Percentiles rank a stretch among this genome's conserved stretches.
phyloP scores from a whole-genome alignment of 169 alveolate species.

The Cryptosporidium bovis region DNA sequence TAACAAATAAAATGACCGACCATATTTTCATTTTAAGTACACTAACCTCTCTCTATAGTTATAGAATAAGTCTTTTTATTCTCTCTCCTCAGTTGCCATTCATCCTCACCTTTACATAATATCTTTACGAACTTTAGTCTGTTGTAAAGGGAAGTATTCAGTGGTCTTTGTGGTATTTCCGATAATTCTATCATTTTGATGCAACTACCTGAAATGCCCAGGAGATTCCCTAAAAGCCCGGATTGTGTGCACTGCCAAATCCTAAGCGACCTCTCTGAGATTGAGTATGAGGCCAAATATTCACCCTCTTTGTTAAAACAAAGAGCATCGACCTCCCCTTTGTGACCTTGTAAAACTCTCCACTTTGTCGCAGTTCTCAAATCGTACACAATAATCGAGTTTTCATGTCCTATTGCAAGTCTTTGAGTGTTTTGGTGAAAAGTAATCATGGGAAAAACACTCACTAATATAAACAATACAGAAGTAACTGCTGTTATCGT shows the following conservation, averaged over 20 bases:
- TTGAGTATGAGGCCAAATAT: slow-evolving; percentile 76
- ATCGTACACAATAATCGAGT: slow-evolving; percentile 81
- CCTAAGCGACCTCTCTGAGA: slow-evolving; percentile 72
- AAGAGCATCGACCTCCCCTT: slow-evolving; percentile 72
- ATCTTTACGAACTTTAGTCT: slow-evolving; percentile 79
- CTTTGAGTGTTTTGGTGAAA: slow-evolving; percentile 83
- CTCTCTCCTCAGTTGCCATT: slow-evolving; percentile 83
- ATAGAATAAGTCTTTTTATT: slow-evolving; percentile 82
- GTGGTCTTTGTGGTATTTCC: slow-evolving; percentile 31
- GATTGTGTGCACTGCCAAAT: slow-evolving; percentile 77
- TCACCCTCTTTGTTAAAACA: slow-evolving; percentile 76
- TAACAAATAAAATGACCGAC: neutral
- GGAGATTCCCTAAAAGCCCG: slow-evolving; percentile 72
- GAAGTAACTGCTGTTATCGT: slow-evolving; percentile 80
- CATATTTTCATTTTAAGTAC: neutral
- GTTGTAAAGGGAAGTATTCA: slow-evolving; percentile 22
- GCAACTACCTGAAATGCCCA: slow-evolving; percentile 73
- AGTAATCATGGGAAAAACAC: slow-evolving; percentile 82
- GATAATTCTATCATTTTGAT: slow-evolving; percentile 34
- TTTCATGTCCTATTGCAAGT: slow-evolving; percentile 80
- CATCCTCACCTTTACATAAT: slow-evolving; percentile 79
- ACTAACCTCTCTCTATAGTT: slow-evolving; percentile 62
- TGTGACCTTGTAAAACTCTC: slow-evolving; percentile 79
- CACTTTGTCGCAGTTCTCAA: slow-evolving; percentile 83
- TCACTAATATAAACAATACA: slow-evolving; percentile 80